Base-by-base conservation (phyloP, 2,329 filamentous ascomycete genomes). In the Alternaria brassicae region DNA sequence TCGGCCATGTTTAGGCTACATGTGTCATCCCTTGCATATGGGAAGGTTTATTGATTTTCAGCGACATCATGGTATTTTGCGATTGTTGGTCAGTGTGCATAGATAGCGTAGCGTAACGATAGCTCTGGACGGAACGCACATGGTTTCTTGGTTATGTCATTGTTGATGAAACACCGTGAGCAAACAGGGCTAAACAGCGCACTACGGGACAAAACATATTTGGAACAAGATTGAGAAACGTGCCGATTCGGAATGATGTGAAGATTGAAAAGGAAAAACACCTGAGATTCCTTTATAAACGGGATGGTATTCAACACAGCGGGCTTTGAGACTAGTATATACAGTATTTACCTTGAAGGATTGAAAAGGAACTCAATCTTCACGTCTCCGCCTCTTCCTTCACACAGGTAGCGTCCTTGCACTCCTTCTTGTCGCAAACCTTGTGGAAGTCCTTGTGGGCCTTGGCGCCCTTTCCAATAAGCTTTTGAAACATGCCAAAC, bases 401-500 rank as follows among this genome's bases (percentile, higher is more conserved):
- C 6, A 60, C 27, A 15, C 53, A 52, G 7, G 19, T 45, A 21
- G 52, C 52, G 32, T 59, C 56, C 25, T 49, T 19, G 39, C 56
- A 59, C 17, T 50, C 57, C 54, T 72, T 72, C 59, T 63, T 64
- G 51, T 72, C 70, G 41, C 71, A 74, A 44, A 74, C 71, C 39
- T 62, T 65, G 23, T 74, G 71, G 32, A 74, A 74, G 57, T 74
- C 68, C 51, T 54, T 44, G 25, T 74, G 70, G 47, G 60, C 68
- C 56, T 79, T 69, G 0, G 77, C 79, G 3, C 81, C 77, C 47
- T 74, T 71, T 1, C 74, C 66, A 21, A 85, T 73, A 50, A 82
- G 78, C 2, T 77, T 71, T 39, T 72, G 61, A 64, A 85, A 84
- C 9, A 72, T 64, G n/a, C 74, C 73, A 42, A 80, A 77, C 9